These are phyloP conservation scores for Starmerella etchellsii DNA, from an alignment of 805 yeast genomes.

Conservation along the genomic window DNA sequence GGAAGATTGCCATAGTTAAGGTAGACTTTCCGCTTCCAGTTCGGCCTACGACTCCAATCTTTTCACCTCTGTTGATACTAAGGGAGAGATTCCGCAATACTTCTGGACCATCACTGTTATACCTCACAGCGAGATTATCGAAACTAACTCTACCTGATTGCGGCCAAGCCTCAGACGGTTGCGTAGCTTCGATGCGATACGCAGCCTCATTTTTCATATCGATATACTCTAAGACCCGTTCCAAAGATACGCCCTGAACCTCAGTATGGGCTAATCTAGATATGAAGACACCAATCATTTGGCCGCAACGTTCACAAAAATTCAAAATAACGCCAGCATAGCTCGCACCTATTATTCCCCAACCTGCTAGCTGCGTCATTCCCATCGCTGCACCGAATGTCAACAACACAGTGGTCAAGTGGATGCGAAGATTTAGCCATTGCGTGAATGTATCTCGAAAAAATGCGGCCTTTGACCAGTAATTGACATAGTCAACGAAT, in stretches of 20 bases:
- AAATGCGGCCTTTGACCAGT: constrained; percentile 34
- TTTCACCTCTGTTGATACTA: constrained; percentile 55
- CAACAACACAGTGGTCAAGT: constrained; percentile 70
- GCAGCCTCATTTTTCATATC: constrained; percentile 76
- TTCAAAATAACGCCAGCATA: constrained; percentile 76
- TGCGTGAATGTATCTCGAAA: constrained; percentile 48
- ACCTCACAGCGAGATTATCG: constrained; percentile 60
- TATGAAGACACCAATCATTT: constrained; percentile 69
- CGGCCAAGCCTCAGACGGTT: constrained; percentile 47
- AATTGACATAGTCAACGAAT: constrained; percentile 29
- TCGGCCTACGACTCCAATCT: constrained; percentile 88
- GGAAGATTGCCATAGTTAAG: constrained; percentile 74
- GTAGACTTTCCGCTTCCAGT: constrained; percentile 97
- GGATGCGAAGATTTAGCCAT: constrained; percentile 75
- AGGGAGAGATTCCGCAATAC: constrained; percentile 72
- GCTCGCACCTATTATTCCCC: constrained; percentile 75
- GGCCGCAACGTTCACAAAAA: constrained; percentile 74
- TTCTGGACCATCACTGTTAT: constrained; percentile 69
- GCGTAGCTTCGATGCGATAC: constrained; percentile 43
- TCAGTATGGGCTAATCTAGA: constrained; percentile 78
- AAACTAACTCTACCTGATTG: constrained; percentile 52
- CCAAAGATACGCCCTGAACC: constrained; percentile 38
- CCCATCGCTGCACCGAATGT: constrained; percentile 67
- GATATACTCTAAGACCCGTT: constrained; percentile 43
- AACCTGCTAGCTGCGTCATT: constrained; percentile 40